Evolutionary conservation across 1,284 basidiomycete species (phyloP), one percentile per base, ranked within the genome.

Genomic region (Apiotrichum montevideense): DNA sequence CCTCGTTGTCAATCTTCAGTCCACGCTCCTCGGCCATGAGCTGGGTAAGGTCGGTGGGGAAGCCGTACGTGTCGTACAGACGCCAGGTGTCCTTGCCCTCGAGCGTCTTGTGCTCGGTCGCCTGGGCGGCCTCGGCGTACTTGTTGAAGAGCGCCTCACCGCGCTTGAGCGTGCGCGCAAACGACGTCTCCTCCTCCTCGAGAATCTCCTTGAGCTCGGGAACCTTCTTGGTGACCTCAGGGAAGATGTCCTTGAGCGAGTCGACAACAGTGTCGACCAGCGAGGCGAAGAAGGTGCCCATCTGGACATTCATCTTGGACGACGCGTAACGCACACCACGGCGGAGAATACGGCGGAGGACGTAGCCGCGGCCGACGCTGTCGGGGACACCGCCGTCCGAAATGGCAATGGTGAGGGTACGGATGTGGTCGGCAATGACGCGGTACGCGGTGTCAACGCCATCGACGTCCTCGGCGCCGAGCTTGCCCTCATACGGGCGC

Each of bases 371-470:
- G 14, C 96, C 96, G 57, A 96, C 88, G 69, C 96, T 97, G 74
- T 92, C 92, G 5, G 95, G 95, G 4, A 96, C 85, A 62, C 96
- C 95, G 40, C 95, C 95, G 69, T 98, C 96, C 61, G 90, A 91
- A 65, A 98, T 83, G 40, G 96, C 95, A 69, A 98, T 92, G 0
- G 92, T 93, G 61, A 98, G 80, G 3, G 96, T 98, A 58, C 96
- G 84, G 45, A 97, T 88, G 76, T 98, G 95, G 77, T 98, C 95
- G 4, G 95, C 94, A 53, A 98, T 87, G 52, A 98, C 90, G 60
- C 95, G 86, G 78, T 98, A 98, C 21, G 95, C 95, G 52, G 92
- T 98, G 76, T 98, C 95, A 59, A 98, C 87, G 6, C 93, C 95
- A 72, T 97, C 94, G 42, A 78, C 80, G 75, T 98, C 95, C 37